A percentile compares a stretch with the other conserved stretches of the same genome.
Conservation (phyloP, 2,329 filamentous ascomycete genomes). For the Paraconiothyrium brasiliense region DNA sequence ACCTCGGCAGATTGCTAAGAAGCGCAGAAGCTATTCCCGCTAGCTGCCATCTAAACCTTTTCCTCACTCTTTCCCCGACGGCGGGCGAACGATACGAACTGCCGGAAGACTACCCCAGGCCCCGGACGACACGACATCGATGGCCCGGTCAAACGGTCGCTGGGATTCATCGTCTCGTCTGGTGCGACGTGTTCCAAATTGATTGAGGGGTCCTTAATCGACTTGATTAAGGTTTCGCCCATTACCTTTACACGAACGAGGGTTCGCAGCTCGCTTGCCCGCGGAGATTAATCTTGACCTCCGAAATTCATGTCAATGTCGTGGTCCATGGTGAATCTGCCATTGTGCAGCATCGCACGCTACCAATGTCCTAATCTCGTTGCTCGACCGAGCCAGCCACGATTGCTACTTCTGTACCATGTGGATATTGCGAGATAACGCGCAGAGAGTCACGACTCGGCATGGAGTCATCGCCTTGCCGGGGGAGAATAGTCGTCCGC, state of each 20-base stretch:
- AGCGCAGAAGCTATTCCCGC: neutral
- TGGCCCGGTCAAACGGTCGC: constrained; percentile 15
- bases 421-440: neutral
- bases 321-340: constrained; percentile 8
- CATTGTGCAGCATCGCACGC: neutral
- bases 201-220: constrained; percentile 4
- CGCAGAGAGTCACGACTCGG: neutral
- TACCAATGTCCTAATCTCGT: neutral
- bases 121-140: constrained; percentile 4
- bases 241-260: constrained; percentile 1
- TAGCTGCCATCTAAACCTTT: neutral
- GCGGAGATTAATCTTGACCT: constrained; percentile 1
- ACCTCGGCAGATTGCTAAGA: neutral
- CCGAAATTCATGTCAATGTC: neutral
- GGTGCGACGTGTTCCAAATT: constrained; percentile 6
- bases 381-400: neutral
- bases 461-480: neutral
- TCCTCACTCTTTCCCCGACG: neutral
- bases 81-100: constrained; percentile 3
- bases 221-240: neutral
- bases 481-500: neutral
- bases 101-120: constrained; percentile 9
- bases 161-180: neutral
- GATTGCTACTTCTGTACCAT: neutral
- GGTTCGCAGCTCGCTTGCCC: constrained; percentile 10